Evolutionary conservation across 139 green algal species (phyloP).

Genomic region (Chlorella sp.): DNA sequence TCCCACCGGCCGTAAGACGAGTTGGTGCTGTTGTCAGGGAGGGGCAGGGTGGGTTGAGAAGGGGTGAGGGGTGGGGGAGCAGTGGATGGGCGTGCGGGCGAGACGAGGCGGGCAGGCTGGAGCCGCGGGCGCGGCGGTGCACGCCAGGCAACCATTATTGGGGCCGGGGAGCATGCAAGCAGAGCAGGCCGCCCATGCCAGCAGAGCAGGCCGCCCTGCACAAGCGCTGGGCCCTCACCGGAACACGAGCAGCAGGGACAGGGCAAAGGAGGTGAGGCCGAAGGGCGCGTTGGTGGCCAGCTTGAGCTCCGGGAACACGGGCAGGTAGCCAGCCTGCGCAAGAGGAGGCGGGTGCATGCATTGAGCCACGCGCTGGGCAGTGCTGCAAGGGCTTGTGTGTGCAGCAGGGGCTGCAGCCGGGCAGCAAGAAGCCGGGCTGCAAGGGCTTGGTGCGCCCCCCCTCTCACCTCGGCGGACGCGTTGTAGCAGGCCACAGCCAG

Average conservation of each 20-base stretch:
- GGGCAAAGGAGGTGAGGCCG: slow-evolving; percentile 33
- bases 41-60: neutral
- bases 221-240: neutral
- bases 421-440: neutral
- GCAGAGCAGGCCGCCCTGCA: too few species aligned
- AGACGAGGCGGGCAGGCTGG: neutral
- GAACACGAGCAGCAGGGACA: slow-evolving; percentile 39
- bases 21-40: slow-evolving; percentile 46
- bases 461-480: slow-evolving; percentile 1
- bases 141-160: too few species aligned
- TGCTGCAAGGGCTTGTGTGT: neutral
- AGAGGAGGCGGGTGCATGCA: neutral
- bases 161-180: too few species aligned
- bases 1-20: slow-evolving; percentile 55
- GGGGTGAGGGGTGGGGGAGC: neutral
- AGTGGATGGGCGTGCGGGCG: neutral
- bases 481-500: slow-evolving; percentile 10
- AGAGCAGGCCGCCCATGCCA: too few species aligned
- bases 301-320: slow-evolving; percentile 20
- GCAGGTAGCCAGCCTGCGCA: slow-evolving; percentile 21
- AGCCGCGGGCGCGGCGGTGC: too few species aligned
- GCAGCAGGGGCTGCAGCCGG: neutral
- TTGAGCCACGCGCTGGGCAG: too few species aligned
- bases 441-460: neutral
- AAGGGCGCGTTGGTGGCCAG: slow-evolving; percentile 27